Conservation (phyloP, 352 stramenopile species). For the Phytophthora hybrid region DNA sequence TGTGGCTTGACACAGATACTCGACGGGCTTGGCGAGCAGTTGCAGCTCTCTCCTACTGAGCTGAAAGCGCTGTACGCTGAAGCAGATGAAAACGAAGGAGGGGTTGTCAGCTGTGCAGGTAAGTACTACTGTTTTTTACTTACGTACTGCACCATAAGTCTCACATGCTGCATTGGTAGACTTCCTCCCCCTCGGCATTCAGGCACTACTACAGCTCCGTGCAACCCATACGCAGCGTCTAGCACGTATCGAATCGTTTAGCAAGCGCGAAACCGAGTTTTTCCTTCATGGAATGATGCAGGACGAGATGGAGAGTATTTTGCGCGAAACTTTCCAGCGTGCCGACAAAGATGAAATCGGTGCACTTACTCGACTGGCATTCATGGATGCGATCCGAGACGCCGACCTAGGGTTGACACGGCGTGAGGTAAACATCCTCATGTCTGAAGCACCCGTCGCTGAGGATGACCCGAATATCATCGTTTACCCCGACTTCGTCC, state of each 20-base stretch:
- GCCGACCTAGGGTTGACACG: constrained; percentile 73
- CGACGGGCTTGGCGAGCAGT: constrained; percentile 49
- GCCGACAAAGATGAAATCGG: constrained; percentile 65
- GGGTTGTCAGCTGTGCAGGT: constrained; percentile 57
- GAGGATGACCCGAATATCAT: constrained; percentile 45
- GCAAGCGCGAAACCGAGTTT: constrained; percentile 53
- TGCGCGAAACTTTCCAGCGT: constrained; percentile 82
- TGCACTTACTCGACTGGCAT: constrained; percentile 55
- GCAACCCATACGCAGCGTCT: constrained; percentile 56
- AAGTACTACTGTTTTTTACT: neutral
- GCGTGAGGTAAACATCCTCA: constrained; percentile 80
- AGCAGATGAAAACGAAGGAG: constrained; percentile 70
- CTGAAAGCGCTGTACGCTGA: constrained; percentile 71
- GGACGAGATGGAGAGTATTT: constrained; percentile 81
- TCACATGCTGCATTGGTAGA: constrained; percentile 30
- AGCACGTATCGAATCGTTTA: constrained; percentile 49
- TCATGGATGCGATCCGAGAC: constrained; percentile 75
- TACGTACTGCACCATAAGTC: neutral
- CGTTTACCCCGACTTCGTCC: constrained; percentile 65
- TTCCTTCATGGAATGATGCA: constrained; percentile 86
- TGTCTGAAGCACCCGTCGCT: constrained; percentile 58
- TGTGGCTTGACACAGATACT: constrained; percentile 36
- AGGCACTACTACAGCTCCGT: constrained; percentile 57
- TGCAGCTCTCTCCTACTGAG: constrained; percentile 67
- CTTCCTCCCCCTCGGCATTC: constrained; percentile 60